Evolutionary conservation across 768 basidiomycete genomes (phyloP).

Genomic region (Rhizopogon sp.): DNA sequence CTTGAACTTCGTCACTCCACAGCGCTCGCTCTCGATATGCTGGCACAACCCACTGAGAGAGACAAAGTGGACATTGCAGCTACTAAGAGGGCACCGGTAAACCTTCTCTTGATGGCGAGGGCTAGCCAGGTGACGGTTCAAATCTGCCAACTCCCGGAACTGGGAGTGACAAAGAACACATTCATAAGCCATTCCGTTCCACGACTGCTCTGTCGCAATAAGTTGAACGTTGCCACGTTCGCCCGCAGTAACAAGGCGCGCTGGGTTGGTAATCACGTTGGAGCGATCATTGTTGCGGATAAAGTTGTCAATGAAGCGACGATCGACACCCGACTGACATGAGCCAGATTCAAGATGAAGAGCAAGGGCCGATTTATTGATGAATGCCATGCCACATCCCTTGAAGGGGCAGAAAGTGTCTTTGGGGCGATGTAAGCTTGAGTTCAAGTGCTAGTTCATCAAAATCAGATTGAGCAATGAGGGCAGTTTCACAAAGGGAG

Average conservation of each 20-base stretch:
- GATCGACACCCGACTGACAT: conserved; percentile 47
- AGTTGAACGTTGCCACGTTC: background rate
- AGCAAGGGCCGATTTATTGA: conserved; percentile 49
- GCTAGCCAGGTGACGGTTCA: conserved; percentile 64
- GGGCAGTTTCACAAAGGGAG: background rate
- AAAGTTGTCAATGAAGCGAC: conserved; percentile 28
- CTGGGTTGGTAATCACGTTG: conserved; percentile 52
- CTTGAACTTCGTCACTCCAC: conserved; percentile 48
- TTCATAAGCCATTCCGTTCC: conserved; percentile 46
- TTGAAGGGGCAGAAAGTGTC: conserved; percentile 32
- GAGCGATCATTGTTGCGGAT: conserved; percentile 39
- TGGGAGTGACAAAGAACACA: conserved; percentile 55
- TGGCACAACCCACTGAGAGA: conserved; percentile 57
- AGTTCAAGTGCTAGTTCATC: conserved; percentile 43
- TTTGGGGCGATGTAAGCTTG: conserved; percentile 41
- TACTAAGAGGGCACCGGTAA: conserved; percentile 48
- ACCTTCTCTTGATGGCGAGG: conserved; percentile 49
- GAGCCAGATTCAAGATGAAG: conserved; percentile 60
- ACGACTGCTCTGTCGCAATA: conserved; percentile 34
- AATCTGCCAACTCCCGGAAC: conserved; percentile 34
- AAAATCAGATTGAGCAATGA: background rate
- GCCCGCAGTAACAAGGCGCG: conserved; percentile 39
- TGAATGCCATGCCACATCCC: conserved; percentile 44
- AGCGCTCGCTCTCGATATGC: conserved; percentile 62
- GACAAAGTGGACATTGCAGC: conserved; percentile 39